These are phyloP conservation scores for Fusarium heterosporum DNA, from an alignment of 2,329 filamentous ascomycete genomes.

Conservation along the genomic window DNA sequence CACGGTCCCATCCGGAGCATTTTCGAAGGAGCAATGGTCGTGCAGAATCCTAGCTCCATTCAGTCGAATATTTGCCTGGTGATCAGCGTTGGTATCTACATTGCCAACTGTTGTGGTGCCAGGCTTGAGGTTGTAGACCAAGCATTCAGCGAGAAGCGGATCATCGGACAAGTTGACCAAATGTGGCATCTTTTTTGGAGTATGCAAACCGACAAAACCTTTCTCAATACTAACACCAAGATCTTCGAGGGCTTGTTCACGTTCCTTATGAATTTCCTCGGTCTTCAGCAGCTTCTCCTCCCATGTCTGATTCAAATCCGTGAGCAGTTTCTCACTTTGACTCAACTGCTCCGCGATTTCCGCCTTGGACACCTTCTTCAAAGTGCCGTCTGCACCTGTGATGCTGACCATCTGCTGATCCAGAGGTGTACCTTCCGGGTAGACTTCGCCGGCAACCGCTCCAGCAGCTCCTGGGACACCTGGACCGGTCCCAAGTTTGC, in stretches of 20 bases:
- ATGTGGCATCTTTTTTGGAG: constrained; percentile 99
- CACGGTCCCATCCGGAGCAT: constrained; percentile 86
- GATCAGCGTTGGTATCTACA: constrained; percentile 81
- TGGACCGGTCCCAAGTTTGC: constrained; percentile 78
- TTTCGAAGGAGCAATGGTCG: constrained; percentile 95
- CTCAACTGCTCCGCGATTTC: constrained; percentile 97
- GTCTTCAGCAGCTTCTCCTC: constrained; percentile 96
- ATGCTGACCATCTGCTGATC: constrained; percentile 98
- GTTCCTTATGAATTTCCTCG: constrained; percentile 96
- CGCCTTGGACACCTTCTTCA: constrained; percentile 97
- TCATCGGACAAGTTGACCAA: constrained; percentile 97
- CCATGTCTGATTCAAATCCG: constrained; percentile 98
- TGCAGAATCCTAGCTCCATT: constrained; percentile 94
- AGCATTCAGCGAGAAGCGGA: constrained; percentile 91
- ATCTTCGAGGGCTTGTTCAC: constrained; percentile 94
- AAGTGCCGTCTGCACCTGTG: constrained; percentile 81
- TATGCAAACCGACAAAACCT: constrained; percentile 93
- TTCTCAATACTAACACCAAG: constrained; percentile 99
- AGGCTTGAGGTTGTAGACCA: constrained; percentile 98
- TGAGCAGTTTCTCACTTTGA: constrained; percentile 95
- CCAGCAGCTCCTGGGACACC: constrained; percentile 59
- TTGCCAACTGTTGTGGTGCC: constrained; percentile 95
- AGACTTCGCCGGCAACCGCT: constrained; percentile 79
- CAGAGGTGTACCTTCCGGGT: constrained; percentile 89
- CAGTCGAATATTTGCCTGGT: constrained; percentile 87